These are phyloP conservation scores for Hypoxylon perforatum DNA, from an alignment of 495 filamentous ascomycete species.

Conservation along the genomic window DNA sequence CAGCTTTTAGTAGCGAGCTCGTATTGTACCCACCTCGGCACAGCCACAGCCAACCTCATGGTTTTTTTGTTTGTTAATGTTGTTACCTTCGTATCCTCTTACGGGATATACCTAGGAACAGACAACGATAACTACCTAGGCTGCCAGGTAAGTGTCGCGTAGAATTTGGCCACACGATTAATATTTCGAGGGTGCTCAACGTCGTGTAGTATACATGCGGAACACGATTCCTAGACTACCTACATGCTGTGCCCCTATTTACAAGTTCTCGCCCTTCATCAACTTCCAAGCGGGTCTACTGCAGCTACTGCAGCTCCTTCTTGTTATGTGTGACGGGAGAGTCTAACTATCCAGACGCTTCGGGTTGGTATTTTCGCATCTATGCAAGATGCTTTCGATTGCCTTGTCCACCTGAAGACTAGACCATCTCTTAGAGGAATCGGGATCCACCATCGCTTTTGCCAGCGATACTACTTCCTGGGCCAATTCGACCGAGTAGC, in stretches of 20 bases:
- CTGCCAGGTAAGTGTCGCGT: too few species aligned
- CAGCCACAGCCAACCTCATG: not conserved
- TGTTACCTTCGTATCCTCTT: too few species aligned
- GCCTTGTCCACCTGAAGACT: constrained; percentile 32
- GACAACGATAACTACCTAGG: not conserved
- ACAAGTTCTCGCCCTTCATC: too few species aligned
- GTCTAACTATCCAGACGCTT: not conserved
- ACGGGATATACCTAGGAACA: too few species aligned
- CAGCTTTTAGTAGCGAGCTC: constrained; percentile 10
- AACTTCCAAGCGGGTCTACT: too few species aligned
- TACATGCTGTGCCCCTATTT: too few species aligned
- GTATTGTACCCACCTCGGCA: constrained; percentile 14
- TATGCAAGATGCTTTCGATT: constrained; percentile 26
- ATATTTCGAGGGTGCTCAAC: too few species aligned
- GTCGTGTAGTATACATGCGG: too few species aligned
- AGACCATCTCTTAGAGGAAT: constrained; percentile 55
- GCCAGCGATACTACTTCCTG: constrained; percentile 57
- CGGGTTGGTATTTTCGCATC: constrained; percentile 7
- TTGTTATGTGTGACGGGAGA: too few species aligned
- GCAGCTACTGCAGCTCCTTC: too few species aligned
- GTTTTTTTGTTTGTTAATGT: not conserved
- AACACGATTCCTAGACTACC: too few species aligned
- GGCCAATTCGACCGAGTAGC: constrained; percentile 47
- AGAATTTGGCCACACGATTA: too few species aligned
- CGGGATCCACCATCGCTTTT: constrained; percentile 58